Evolutionary conservation across 1,284 basidiomycete genomes (phyloP), one percentile per base, ranked within the genome.

Genomic region (Puccinia polysora): DNA sequence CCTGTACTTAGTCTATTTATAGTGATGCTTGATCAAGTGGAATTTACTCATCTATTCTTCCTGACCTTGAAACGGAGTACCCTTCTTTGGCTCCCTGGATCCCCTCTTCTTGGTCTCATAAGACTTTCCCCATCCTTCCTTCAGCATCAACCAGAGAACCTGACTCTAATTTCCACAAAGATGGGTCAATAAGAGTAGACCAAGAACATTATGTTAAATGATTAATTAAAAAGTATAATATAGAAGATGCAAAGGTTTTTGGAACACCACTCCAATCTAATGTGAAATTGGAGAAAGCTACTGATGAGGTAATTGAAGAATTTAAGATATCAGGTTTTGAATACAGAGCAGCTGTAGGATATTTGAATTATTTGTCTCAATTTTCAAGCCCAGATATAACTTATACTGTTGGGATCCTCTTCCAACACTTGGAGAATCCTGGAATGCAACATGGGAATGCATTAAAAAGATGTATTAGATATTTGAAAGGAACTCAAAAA

Each of bases 291-390:
- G 59, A 62, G 38, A 62, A 43, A 18, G 4, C 59, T 43, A 62
- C 59, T 14, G 20, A 62, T 10, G 59, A 40, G 28, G 59, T 43
- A 62, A 3, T 18, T 23, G 40, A 43, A 20, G 40, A 62, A 45
- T 62, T 62, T 45, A 62, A 62, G 38, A 40, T 8, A 25, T 20
- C n/a, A 40, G 40, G 38, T 2, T 25, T 20, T 15, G 59, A 45
- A 18, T 43, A 62, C 40, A 43, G 59, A 40, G 40, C 59, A 62
- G 59, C 59, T 38, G 34, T 62, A 25, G 59, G 59, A 25, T 18
- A 34, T n/a, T 45, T 62, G 28, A 62, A 45, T 43, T 62, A 62
- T 62, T 30, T 62, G 8, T 40, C 59, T n/a, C 36, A 62, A 45
- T 43, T 34, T 25, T 43, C 59, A n/a, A 40, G 59, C 8, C 59